Base-by-base conservation (phyloP, 108 stramenopile species). In the Asterionellopsis glacialis region DNA sequence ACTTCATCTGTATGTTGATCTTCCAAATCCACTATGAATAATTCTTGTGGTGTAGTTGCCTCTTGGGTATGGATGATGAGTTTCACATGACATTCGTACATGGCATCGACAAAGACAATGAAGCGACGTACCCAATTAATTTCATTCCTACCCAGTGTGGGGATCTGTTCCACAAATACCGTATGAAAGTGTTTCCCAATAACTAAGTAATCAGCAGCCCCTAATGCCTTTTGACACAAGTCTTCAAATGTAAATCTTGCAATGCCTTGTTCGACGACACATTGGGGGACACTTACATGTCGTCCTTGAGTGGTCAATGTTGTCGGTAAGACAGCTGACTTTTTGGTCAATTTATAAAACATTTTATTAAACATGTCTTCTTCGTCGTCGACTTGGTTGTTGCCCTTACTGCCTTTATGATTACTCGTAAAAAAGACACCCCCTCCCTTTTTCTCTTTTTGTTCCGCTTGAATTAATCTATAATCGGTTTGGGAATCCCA, bases 201-300 rank as follows among this genome's bases (percentile, higher is more conserved):
- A 39, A 86, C 84, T 11, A 93, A 47, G 56, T 94, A 98, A 68
- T 98, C 97, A 0, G 95, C 92, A 0, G 95, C 96, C 11, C 95
- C 97, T 44, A 83, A 54, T 7, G 91, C 84, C 41, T 69, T 87
- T 49, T 85, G 70, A 65, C 97, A 98, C 25, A 98, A 66, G 58
- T 98, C 97, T 12, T 70, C 70, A 69, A 96, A 98, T 0, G 86
- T 69, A 77, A 90, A 94, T 45, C 73, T 51, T 0, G 83, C 83
- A 15, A 88, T 69, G 6, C 71, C 59, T 51, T 76, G 69, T n/a
- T 73, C 23, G 21, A 65, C 13, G n/a, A 68, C 74, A 11, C 81
- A 77, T 55, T 72, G 63, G 23, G 85, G 89, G 25, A 91, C 74
- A 6, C 51, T 41, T 0, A 94, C 79, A 33, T 33, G 33, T 23